Evolutionary conservation across 1,284 basidiomycete genomes (phyloP), one percentile per base, ranked within the genome.

Genomic region (Singerocomus inundabilis): DNA sequence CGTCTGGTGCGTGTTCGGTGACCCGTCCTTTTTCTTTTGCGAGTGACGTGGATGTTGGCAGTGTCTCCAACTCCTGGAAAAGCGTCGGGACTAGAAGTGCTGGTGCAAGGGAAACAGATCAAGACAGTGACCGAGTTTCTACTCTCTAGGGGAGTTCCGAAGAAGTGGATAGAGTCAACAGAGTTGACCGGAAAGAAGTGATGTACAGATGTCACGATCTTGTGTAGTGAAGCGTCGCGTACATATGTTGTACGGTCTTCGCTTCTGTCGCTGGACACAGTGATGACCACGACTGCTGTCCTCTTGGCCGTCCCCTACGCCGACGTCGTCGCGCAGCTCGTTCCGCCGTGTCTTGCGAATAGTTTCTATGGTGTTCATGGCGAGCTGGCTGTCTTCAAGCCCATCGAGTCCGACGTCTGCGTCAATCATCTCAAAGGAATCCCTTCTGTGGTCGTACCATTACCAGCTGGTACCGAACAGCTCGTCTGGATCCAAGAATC

Each of bases 51-150:
- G 16, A 33, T 12, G 16, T 15, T 25, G 34, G 30, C 43, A 88
- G 85, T 87, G 10, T 77, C 79, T 0, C 78, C 80, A 1, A 52
- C 78, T 8, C 70, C 72, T 2, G 83, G 84, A 0, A 82, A 79
- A 57, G 64, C 74, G 7, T 69, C 73, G 11, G 79, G 76, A 4
- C 63, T 81, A 47, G 86, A 93, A 60, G 82, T 93, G 6, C 74
- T 89, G 61, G 84, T 93, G 0, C 91, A 93, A 65, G 92, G 92
- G 0, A 88, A 86, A 55, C 91, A 94, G 62, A 72, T 77, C 39
- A 80, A 81, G 58, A 71, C 75, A 1, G 84, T 91, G 13, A 73
- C 75, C 13, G 84, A 87, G 10, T 77, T 90, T 52, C 68, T 95
- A 35, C 62, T 79, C 2, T 76, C 71, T 28, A 60, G 41, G 40